Conservation (phyloP, 129 eudicot genomes). For the Flaveria trinervia region DNA sequence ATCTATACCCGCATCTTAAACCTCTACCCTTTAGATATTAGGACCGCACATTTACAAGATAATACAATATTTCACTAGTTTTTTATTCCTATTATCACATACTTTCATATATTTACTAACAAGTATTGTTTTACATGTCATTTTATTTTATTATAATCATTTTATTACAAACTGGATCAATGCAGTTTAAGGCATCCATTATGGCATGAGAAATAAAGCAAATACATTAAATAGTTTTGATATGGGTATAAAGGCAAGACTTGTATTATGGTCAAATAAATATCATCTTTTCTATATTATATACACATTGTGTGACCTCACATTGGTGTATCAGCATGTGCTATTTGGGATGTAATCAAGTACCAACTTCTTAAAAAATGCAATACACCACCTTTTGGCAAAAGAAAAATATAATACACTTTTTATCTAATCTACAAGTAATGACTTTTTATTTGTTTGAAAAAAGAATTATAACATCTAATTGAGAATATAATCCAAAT, state of each 20-base stretch:
- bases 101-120: no score
- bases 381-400: conserved; percentile 16
- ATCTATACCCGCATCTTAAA: no score
- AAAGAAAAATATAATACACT: conserved; percentile 14
- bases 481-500: neutral
- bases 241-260: neutral
- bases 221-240: neutral
- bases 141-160: no score
- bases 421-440: conserved; percentile 4
- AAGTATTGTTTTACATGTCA: no score
- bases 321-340: conserved; percentile 41
- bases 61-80: no score
- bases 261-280: conserved; percentile 7
- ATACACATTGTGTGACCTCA: conserved; percentile 41
- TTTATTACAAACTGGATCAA: no score
- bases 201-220: neutral
- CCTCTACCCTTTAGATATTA: no score
- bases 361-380: conserved; percentile 22
- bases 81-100: no score
- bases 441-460: neutral
- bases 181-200: no score
- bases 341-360: conserved; percentile 31
- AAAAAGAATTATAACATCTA: neutral
- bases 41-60: no score
- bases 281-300: neutral